phyloP scores from a whole-genome alignment of 768 basidiomycete genomes.

The Russula dissimulans region DNA sequence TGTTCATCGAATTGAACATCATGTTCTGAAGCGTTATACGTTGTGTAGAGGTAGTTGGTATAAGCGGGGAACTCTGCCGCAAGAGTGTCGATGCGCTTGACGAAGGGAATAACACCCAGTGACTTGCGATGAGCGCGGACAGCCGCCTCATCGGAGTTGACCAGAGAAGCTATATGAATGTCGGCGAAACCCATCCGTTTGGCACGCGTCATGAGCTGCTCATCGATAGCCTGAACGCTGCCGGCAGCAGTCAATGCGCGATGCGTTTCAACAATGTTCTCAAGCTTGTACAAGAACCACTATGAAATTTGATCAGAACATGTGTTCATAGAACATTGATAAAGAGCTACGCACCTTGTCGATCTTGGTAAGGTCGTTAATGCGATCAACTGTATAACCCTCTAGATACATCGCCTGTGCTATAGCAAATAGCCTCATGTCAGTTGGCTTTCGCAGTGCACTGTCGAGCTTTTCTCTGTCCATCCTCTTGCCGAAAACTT shows the following conservation, averaged over 20 bases:
- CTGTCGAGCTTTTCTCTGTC: slow-evolving; percentile 61
- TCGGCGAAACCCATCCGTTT: slow-evolving; percentile 97
- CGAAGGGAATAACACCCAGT: slow-evolving; percentile 86
- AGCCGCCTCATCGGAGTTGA: slow-evolving; percentile 60
- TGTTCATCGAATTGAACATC: slow-evolving; percentile 94
- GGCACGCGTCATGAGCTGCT: slow-evolving; percentile 74
- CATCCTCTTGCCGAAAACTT: slow-evolving; percentile 75
- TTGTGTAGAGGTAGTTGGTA: slow-evolving; percentile 99
- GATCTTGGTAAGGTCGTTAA: slow-evolving; percentile 95
- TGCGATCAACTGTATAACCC: slow-evolving; percentile 77
- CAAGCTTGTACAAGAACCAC: slow-evolving; percentile 99
- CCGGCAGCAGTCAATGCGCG: slow-evolving; percentile 61
- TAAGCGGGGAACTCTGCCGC: slow-evolving; percentile 98
- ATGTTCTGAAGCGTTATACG: slow-evolving; percentile 94
- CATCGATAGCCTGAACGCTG: slow-evolving; percentile 57
- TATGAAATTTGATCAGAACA: slow-evolving; percentile 23
- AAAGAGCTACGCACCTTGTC: slow-evolving; percentile 57
- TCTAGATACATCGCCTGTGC: slow-evolving; percentile 97
- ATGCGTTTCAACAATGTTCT: slow-evolving; percentile 93
- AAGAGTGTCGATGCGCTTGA: slow-evolving; percentile 98
- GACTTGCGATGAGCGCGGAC: slow-evolving; percentile 85
- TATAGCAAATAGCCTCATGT: slow-evolving; percentile 93
- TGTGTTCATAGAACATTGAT: background rate
- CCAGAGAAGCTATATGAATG: slow-evolving; percentile 77
- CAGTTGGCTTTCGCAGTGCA: slow-evolving; percentile 77